Evolutionary conservation across 495 filamentous ascomycete genomes (phyloP).

Genomic region (Aspergillus bridgeri): DNA sequence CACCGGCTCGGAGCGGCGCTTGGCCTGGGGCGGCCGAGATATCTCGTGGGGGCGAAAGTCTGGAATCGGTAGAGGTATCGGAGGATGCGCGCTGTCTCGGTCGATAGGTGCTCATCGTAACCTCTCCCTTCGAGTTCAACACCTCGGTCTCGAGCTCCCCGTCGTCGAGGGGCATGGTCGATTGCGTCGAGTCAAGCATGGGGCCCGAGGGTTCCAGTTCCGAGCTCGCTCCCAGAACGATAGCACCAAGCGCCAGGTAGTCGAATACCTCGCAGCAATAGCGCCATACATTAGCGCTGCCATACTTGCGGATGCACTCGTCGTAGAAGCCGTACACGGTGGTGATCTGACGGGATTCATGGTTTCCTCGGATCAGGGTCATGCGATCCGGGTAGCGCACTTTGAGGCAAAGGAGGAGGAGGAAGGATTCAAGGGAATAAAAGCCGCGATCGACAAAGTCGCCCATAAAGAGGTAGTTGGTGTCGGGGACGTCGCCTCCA

Average conservation of each 20-base stretch:
- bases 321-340: conserved; percentile 99
- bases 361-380: conserved; percentile 93
- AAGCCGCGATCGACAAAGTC: conserved; percentile 98
- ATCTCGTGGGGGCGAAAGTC: conserved; percentile 44
- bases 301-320: conserved; percentile 96
- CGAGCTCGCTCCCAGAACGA: conserved; percentile 85
- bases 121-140: conserved; percentile 72
- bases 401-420: conserved; percentile 92
- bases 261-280: conserved; percentile 99
- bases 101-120: conserved; percentile 69
- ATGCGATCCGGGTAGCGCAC: conserved; percentile 97
- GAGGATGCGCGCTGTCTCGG: conserved; percentile 35
- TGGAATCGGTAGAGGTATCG: conserved; percentile 32
- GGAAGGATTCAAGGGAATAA: conserved; percentile 95
- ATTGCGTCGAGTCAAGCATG: conserved; percentile 43
- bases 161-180: conserved; percentile 48
- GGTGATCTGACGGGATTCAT: conserved; percentile 96
- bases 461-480: conserved; percentile 98
- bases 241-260: conserved; percentile 90
- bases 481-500: conserved; percentile 92
- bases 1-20: conserved; percentile 53
- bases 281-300: conserved; percentile 94
- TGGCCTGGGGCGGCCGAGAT: conserved; percentile 42
- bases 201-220: conserved; percentile 54
- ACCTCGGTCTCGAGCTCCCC: conserved; percentile 90